Conservation (phyloP, 106 monocot species). For the Apostasia ramifera region DNA sequence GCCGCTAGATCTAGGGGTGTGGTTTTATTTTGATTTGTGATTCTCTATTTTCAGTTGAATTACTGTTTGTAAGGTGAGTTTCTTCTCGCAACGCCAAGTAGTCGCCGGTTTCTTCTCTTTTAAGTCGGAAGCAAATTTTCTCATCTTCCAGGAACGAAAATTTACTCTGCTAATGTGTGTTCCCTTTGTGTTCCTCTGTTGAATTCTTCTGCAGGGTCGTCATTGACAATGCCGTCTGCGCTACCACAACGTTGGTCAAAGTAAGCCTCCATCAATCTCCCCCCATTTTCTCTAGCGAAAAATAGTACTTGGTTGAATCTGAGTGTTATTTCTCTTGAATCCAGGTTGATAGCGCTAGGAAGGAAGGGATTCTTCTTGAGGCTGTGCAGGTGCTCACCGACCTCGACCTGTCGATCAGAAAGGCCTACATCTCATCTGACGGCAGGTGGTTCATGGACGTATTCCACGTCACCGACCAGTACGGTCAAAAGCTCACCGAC, state of each 20-base stretch:
- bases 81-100: too few species aligned
- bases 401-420: slow-evolving; percentile 54
- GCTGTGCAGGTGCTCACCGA: slow-evolving; percentile 56
- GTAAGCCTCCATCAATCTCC: slow-evolving; percentile 7
- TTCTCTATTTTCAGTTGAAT: neutral
- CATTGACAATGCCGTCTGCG: slow-evolving; percentile 54
- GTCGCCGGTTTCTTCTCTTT: too few species aligned
- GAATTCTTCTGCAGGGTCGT: slow-evolving; percentile 36
- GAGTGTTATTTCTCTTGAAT: neutral
- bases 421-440: slow-evolving; percentile 76
- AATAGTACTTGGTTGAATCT: neutral
- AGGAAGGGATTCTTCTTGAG: slow-evolving; percentile 53
- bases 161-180: neutral
- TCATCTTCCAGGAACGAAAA: neutral
- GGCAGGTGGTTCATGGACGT: slow-evolving; percentile 83
- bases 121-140: too few species aligned
- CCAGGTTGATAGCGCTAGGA: slow-evolving; percentile 47
- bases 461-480: slow-evolving; percentile 61
- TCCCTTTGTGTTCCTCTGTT: neutral
- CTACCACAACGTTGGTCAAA: slow-evolving; percentile 47
- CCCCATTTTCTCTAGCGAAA: neutral
- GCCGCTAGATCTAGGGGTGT: neutral
- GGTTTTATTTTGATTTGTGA: neutral
- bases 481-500: slow-evolving; percentile 49
- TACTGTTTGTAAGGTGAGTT: neutral